These are phyloP conservation scores for Echium plantagineum DNA, from an alignment of 257 asterid genomes.

Conservation along the genomic window DNA sequence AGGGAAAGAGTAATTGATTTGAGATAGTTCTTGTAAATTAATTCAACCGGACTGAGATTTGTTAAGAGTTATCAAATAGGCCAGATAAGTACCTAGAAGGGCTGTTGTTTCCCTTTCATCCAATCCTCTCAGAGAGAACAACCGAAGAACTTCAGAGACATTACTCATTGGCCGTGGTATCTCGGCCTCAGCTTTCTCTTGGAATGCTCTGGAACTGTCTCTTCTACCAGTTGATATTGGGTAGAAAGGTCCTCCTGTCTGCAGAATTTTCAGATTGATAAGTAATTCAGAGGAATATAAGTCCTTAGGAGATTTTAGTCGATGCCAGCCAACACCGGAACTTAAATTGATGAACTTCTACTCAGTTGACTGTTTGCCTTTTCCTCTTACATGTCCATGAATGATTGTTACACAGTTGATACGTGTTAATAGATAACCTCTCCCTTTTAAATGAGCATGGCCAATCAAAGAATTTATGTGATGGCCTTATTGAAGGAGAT, in stretches of 20 bases:
- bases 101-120: slow-evolving; percentile 24
- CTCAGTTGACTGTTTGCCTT: background rate
- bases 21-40: background rate
- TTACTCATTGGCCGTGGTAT: slow-evolving; percentile 21
- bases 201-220: slow-evolving; percentile 19
- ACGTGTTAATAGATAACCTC: no score
- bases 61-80: background rate
- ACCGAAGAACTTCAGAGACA: slow-evolving; percentile 14
- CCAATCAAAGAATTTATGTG: no score
- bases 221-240: slow-evolving; percentile 26
- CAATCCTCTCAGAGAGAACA: slow-evolving; percentile 23
- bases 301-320: background rate
- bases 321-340: background rate
- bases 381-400: background rate
- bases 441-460: background rate
- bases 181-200: slow-evolving; percentile 14
- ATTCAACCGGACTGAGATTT: background rate
- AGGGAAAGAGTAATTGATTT: background rate
- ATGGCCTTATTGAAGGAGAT: no score
- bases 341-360: background rate
- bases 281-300: background rate
- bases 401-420: background rate
- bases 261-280: background rate
- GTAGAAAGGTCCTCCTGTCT: slow-evolving; percentile 32
- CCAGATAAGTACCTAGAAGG: slow-evolving; percentile 19